Evolutionary conservation across 148 eudicot genomes (phyloP), one percentile per base, ranked within the genome.

Genomic region (Mesembryanthemum crystallinum): DNA sequence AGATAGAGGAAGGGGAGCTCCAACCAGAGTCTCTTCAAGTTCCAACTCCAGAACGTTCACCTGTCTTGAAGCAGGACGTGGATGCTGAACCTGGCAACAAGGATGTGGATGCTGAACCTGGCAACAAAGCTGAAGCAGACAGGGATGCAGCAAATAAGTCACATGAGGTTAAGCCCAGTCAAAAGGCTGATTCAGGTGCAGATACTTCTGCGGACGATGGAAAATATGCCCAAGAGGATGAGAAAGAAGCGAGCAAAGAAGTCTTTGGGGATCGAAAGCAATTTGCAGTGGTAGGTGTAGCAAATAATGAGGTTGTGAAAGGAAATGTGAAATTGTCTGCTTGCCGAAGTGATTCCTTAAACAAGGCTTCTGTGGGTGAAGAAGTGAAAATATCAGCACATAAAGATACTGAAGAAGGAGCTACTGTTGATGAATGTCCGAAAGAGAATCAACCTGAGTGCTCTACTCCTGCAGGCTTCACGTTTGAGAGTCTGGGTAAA

Each of bases 1-100:
- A 95, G 83, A 88, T 87, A 83, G 99, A 95, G 82, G 99, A 92
- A 86, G 99, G 99, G 49, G 99, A 95, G 83, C 87, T 95, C 59
- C 94, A 90, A 67, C 93, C 97, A 69, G 97, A 95, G 57, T 80
- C 86, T 52, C 84, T 85, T 73, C 85, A 85, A 69, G 69, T 66
- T 59, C 71, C 76, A 49, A 75, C 67, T 58, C 70, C 76, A 32
- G 75, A 79, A 45, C 79, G 61, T 64, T 10, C 27, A 12, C 39
- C 74, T 45, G 64, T 20, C 62, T 74, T 77, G 58, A 72, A 69
- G 61, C 57, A 33, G 65, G 76, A 62, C 24, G 57, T 28, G 33
- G 74, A 75, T 66, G 74, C 65, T 43, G 74, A 77, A 25, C 24
- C 28, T 78, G 84, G 67, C 28, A 80, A 73, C 28, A 62, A 77